These are phyloP conservation scores for Salvia rosmarinus DNA, from an alignment of 257 asterid species.

Conservation along the genomic window DNA sequence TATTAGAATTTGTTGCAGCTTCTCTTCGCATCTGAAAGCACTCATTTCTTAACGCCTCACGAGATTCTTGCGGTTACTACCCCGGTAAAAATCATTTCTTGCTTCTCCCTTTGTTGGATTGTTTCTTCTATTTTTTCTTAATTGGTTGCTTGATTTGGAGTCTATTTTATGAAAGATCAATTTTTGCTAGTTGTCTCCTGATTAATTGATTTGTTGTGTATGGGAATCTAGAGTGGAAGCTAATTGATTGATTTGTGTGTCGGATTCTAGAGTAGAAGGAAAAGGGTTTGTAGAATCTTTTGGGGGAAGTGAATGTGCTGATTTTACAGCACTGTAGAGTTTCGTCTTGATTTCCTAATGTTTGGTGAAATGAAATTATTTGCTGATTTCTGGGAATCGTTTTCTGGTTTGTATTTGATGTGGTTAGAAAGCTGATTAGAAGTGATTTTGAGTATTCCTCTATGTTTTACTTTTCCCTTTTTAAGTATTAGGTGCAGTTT, in stretches of 20 bases:
- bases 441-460: neutral
- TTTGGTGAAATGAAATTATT: neutral
- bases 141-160: conserved; percentile 11
- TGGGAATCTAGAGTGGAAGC: neutral
- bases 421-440: neutral
- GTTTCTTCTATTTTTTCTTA: neutral
- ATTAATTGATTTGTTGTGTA: neutral
- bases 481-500: neutral
- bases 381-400: neutral
- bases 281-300: neutral
- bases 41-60: neutral
- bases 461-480: neutral
- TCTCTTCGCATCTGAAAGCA: conserved; percentile 5
- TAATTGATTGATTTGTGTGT: neutral
- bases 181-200: neutral
- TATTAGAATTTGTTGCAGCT: neutral
- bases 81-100: conserved; percentile 18
- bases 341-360: neutral
- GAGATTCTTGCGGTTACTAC: conserved; percentile 14
- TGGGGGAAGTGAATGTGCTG: conserved; percentile 10
- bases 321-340: neutral
- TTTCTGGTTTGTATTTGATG: neutral
- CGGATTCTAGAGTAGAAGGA: neutral
- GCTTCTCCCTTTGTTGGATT: neutral
- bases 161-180: neutral